Conservation (phyloP, 176 grass and related monocot genomes). For the Aegilops speltoides region DNA sequence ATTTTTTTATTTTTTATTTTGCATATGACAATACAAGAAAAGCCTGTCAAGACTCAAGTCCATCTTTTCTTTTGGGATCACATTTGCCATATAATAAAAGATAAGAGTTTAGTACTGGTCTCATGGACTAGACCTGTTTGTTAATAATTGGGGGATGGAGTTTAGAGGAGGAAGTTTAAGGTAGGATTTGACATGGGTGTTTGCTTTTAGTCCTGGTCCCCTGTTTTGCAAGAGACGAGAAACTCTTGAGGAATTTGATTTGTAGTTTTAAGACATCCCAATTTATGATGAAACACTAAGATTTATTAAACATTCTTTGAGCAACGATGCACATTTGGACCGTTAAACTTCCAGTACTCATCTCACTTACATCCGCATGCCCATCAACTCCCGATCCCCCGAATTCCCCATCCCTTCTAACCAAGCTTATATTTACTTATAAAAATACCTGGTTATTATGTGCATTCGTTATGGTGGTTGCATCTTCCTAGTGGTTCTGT, state of each 20-base stretch:
- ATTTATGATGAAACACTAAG: background rate
- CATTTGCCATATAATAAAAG: background rate
- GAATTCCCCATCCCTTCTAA: background rate
- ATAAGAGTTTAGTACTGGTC: background rate
- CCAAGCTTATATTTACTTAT: background rate
- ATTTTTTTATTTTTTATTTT: background rate
- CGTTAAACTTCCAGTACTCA: background rate
- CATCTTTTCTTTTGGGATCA: background rate
- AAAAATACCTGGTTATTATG: background rate
- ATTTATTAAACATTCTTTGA: background rate
- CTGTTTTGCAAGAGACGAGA: background rate
- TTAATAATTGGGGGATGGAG: background rate
- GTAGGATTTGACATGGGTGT: background rate
- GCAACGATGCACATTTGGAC: background rate
- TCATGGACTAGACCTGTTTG: background rate
- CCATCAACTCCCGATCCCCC: background rate
- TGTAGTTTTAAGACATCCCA: background rate
- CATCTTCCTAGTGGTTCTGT: background rate
- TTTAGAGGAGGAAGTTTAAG: background rate
- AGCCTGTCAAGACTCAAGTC: background rate
- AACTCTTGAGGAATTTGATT: background rate
- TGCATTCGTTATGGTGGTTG: background rate
- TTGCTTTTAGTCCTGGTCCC: background rate
- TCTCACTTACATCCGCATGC: background rate
- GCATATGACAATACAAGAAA: background rate